Evolutionary conservation across 139 green algal genomes (phyloP).

Genomic region (Ettlia oleoabundans): DNA sequence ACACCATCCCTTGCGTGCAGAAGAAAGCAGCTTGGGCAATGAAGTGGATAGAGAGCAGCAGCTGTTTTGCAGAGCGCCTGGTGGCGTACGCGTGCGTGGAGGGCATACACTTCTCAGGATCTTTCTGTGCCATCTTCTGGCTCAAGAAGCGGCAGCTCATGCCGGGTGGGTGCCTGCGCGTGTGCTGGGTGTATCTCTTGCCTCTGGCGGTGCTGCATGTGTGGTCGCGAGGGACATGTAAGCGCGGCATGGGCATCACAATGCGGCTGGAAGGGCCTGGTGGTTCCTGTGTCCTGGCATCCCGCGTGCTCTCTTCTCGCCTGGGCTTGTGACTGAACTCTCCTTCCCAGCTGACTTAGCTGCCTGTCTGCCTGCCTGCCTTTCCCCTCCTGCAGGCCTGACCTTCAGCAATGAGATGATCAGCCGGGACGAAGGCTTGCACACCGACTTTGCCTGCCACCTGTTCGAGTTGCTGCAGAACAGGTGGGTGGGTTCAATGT

Average conservation of each 20-base stretch:
- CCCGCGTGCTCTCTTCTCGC: too few relatives aligned
- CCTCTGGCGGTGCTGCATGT: too few relatives aligned
- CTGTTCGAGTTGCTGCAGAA: conserved; percentile 66
- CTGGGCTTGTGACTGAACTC: too few relatives aligned
- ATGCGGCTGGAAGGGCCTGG: background rate
- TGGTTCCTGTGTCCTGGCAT: background rate
- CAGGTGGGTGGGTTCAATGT: conserved; percentile 40
- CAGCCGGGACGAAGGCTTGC: conserved; percentile 79
- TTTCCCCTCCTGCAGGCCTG: conserved; percentile 48
- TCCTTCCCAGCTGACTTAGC: too few relatives aligned
- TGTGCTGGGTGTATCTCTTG: too few relatives aligned
- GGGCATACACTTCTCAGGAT: conserved; percentile 80
- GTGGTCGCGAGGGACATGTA: too few relatives aligned
- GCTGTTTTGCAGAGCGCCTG: conserved; percentile 73
- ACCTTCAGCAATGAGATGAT: conserved; percentile 87
- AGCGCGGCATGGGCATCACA: background rate
- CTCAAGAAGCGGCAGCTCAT: conserved; percentile 82
- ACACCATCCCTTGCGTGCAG: conserved; percentile 68
- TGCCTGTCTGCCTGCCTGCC: background rate
- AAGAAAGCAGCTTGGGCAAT: conserved; percentile 98
- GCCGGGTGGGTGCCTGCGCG: conserved; percentile 51
- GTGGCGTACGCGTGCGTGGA: conserved; percentile 84
- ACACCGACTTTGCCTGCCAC: conserved; percentile 82
- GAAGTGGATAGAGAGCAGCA: conserved; percentile 85
- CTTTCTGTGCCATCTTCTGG: conserved; percentile 86